Conservation (phyloP, 2,329 filamentous ascomycete genomes). For the Cytospora mali region DNA sequence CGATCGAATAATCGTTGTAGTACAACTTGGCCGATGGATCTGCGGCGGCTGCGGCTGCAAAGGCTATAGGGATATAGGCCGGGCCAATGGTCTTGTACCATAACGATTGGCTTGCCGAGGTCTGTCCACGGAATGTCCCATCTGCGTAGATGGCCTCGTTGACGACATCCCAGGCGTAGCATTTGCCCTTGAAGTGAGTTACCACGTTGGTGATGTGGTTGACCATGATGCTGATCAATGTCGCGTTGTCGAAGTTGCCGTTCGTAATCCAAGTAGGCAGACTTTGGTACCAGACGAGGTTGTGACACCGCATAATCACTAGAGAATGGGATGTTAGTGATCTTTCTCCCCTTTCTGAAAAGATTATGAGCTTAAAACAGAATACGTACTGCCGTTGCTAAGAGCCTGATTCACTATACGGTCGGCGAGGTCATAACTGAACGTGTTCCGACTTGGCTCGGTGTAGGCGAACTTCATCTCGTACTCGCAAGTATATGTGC, state of each 20-base stretch:
- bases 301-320: slow-evolving; percentile 61
- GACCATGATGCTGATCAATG: slow-evolving; percentile 54
- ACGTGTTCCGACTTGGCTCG: slow-evolving; percentile 58
- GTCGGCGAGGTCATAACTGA: slow-evolving; percentile 60
- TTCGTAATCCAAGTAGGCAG: slow-evolving; percentile 51
- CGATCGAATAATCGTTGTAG: slow-evolving; percentile 43
- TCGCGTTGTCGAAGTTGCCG: slow-evolving; percentile 57
- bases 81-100: slow-evolving; percentile 60
- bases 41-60: slow-evolving; percentile 34
- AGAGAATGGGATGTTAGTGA: neutral
- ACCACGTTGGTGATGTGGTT: slow-evolving; percentile 60
- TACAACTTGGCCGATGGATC: slow-evolving; percentile 18
- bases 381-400: neutral
- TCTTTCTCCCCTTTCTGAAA: slow-evolving; percentile 23
- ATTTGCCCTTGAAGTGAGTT: slow-evolving; percentile 56
- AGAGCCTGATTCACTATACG: slow-evolving; percentile 35
- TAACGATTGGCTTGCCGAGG: slow-evolving; percentile 39
- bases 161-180: slow-evolving; percentile 64
- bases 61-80: slow-evolving; percentile 56
- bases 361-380: neutral
- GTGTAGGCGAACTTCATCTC: slow-evolving; percentile 62
- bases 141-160: slow-evolving; percentile 63
- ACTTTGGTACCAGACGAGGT: slow-evolving; percentile 50
- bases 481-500: slow-evolving; percentile 63
- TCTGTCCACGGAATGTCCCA: slow-evolving; percentile 48